These are phyloP conservation scores for Pseudocercospora cruenta DNA, from an alignment of 2,329 filamentous ascomycete species.

Conservation along the genomic window DNA sequence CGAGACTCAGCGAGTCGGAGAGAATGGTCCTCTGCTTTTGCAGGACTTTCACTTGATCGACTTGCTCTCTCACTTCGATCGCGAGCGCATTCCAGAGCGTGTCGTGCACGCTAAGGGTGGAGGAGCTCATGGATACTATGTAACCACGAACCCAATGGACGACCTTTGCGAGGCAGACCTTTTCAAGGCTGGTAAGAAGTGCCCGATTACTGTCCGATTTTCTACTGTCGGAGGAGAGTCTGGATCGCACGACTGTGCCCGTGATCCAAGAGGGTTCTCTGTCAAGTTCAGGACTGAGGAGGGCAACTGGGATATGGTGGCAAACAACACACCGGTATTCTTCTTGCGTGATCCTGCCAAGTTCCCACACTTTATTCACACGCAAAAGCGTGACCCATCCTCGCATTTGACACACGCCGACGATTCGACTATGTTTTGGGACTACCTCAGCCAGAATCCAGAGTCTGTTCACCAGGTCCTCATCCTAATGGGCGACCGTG, in stretches of 20 bases:
- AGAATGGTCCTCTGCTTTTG: constrained; percentile 62
- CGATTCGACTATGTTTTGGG: constrained; percentile 70
- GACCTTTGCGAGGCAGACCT: constrained; percentile 52
- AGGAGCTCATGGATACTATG: constrained; percentile 54
- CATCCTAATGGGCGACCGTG: constrained; percentile 59
- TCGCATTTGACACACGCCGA: constrained; percentile 70
- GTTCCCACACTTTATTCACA: constrained; percentile 74
- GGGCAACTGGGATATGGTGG: constrained; percentile 74
- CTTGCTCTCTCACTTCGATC: constrained; percentile 55
- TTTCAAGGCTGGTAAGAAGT: constrained; percentile 68
- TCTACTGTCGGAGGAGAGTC: constrained; percentile 76
- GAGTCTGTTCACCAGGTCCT: constrained; percentile 59
- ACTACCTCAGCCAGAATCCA: constrained; percentile 58
- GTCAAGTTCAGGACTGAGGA: constrained; percentile 75
- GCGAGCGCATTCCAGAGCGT: constrained; percentile 55
- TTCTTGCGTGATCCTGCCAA: constrained; percentile 75
- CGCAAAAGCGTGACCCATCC: constrained; percentile 73
- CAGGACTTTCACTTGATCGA: constrained; percentile 57
- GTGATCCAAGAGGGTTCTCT: constrained; percentile 73
- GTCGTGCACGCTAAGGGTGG: constrained; percentile 56
- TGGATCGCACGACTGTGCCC: constrained; percentile 70
- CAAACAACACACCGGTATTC: constrained; percentile 76
- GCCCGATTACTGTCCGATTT: constrained; percentile 68
- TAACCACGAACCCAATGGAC: constrained; percentile 51
- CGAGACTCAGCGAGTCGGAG: constrained; percentile 59